Percentiles rank a stretch among this genome's conserved stretches.
phyloP scores from a whole-genome alignment of 768 basidiomycete genomes.

The Suillus luteus region DNA sequence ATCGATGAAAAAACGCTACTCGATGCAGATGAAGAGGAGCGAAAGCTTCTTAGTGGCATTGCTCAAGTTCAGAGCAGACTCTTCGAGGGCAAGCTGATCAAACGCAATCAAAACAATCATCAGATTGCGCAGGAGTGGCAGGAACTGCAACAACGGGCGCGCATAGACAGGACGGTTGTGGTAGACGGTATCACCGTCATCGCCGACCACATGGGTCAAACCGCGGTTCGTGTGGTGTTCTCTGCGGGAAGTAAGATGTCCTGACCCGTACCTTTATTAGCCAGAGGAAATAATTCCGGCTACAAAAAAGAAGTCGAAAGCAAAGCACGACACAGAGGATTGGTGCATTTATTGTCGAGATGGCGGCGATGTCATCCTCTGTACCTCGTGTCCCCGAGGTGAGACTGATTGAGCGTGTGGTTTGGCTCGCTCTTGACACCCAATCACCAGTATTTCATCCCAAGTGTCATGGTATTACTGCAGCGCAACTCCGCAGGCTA shows the following conservation, averaged over 20 bases:
- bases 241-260: neutral
- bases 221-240: conserved; percentile 27
- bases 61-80: conserved; percentile 59
- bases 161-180: conserved; percentile 40
- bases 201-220: conserved; percentile 29
- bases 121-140: conserved; percentile 50
- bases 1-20: conserved; percentile 30
- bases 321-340: conserved; percentile 53
- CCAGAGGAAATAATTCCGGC: conserved; percentile 16
- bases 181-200: conserved; percentile 40
- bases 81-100: conserved; percentile 54
- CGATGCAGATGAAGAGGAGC: conserved; percentile 58
- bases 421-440: neutral
- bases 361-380: conserved; percentile 54
- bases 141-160: conserved; percentile 46
- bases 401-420: conserved; percentile 15
- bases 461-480: conserved; percentile 45
- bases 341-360: conserved; percentile 62
- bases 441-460: conserved; percentile 51
- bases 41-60: conserved; percentile 50
- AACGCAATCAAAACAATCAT: conserved; percentile 36
- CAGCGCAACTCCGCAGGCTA: conserved; percentile 30
- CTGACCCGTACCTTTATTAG: conserved; percentile 15
- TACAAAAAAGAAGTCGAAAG: conserved; percentile 35
- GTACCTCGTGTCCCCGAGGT: conserved; percentile 58